These are phyloP conservation scores for Diaporthe sp. DNA, from an alignment of 2,329 filamentous ascomycete genomes.

Conservation along the genomic window DNA sequence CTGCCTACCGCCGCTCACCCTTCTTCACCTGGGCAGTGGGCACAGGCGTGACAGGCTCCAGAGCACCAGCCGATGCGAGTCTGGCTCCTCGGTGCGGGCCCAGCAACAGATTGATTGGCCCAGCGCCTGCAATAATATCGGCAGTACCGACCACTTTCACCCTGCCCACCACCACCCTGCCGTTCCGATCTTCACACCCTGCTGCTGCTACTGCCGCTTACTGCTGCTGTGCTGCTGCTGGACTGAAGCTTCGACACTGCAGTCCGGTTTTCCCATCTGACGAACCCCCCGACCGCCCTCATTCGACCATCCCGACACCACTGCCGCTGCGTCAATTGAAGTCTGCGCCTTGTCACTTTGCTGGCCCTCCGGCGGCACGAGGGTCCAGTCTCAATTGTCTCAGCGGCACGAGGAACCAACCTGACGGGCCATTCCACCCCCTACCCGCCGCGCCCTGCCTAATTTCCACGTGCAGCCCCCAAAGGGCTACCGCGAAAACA, in stretches of 20 bases:
- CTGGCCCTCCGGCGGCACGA: constrained; percentile 26
- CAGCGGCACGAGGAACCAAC: constrained; percentile 34
- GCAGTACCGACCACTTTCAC: constrained; percentile 40
- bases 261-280: constrained; percentile 21
- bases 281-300: neutral
- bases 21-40: neutral
- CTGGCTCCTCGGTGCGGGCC: constrained; percentile 17
- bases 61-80: constrained; percentile 18
- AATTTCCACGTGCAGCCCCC: constrained; percentile 29
- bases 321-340: constrained; percentile 32
- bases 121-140: constrained; percentile 41
- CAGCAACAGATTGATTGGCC: constrained; percentile 39
- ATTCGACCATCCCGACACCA: constrained; percentile 18
- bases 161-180: constrained; percentile 7
- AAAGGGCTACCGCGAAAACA: constrained; percentile 48
- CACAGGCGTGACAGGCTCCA: neutral
- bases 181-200: constrained; percentile 22
- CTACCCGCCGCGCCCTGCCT: constrained; percentile 27
- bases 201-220: constrained; percentile 7
- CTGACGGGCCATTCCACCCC: constrained; percentile 5
- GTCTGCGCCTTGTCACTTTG: constrained; percentile 28
- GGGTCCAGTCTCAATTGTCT: constrained; percentile 36
- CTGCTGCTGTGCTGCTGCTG: constrained; percentile 24
- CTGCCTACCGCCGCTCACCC: neutral
- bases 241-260: constrained; percentile 24